These are phyloP conservation scores for Wickerhamomyces sydowiorum DNA, from an alignment of 805 yeast species.

Conservation along the genomic window DNA sequence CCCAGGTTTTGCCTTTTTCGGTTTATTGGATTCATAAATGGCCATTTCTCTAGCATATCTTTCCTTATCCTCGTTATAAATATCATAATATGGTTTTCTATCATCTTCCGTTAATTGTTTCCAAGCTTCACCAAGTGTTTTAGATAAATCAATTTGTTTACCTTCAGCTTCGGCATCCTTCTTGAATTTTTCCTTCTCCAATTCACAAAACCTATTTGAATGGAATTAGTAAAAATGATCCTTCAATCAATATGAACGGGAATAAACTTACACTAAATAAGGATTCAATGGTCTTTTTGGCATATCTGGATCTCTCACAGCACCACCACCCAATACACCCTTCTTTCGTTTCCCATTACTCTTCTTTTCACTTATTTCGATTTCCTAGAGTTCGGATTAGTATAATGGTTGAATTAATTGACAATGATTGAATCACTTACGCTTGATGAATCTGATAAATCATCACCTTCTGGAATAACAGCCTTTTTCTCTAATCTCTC, in stretches of 20 bases:
- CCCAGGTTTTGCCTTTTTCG: background rate
- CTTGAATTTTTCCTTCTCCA: conserved; percentile 70
- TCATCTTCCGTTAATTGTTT: conserved; percentile 63
- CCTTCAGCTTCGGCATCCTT: conserved; percentile 53
- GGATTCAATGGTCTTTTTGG: conserved; percentile 93
- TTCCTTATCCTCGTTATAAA: conserved; percentile 72
- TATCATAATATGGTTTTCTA: conserved; percentile 64
- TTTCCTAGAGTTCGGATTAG: background rate
- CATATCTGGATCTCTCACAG: conserved; percentile 70
- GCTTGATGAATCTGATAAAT: conserved; percentile 1
- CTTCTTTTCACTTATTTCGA: conserved; percentile 19
- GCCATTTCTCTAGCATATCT: conserved; percentile 73
- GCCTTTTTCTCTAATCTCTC: conserved; percentile 71
- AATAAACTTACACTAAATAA: conserved; percentile 44
- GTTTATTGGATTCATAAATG: conserved; percentile 31
- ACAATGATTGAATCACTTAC: conserved; percentile 22
- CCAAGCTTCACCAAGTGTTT: conserved; percentile 83
- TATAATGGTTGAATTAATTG: conserved; percentile 1
- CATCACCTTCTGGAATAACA: conserved; percentile 9
- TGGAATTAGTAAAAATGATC: conserved; percentile 5
- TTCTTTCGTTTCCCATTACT: conserved; percentile 16
- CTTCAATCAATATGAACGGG: background rate
- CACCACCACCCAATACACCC: conserved; percentile 6
- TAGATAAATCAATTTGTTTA: conserved; percentile 58
- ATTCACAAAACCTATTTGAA: conserved; percentile 56